phyloP scores from a whole-genome alignment of 306 rosid species.

The Calophaca sinica region DNA sequence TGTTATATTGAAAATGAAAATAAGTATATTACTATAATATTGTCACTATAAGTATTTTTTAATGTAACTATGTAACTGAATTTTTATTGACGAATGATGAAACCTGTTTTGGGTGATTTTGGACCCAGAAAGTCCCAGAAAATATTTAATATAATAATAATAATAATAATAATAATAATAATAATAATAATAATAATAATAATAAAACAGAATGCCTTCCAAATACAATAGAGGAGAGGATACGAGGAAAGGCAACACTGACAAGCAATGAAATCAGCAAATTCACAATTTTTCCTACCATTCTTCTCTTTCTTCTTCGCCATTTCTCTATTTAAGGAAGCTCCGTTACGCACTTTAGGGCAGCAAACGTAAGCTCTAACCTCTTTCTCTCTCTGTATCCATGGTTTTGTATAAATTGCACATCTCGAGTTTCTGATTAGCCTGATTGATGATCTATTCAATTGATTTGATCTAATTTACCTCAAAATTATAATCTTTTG shows the following conservation, averaged over 20 bases:
- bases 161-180: no score
- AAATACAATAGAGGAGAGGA: slow-evolving; percentile 17
- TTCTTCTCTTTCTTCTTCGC: slow-evolving; percentile 51
- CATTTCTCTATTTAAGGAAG: slow-evolving; percentile 41
- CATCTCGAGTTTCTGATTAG: not conserved
- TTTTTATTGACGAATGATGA: no score
- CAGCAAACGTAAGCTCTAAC: slow-evolving; percentile 58
- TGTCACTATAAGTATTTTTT: no score
- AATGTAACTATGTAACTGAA: no score
- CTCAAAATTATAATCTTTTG: slow-evolving; percentile 39
- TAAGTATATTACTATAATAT: no score
- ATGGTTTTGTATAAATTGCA: slow-evolving; percentile 1
- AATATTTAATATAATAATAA: no score
- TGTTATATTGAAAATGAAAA: no score
- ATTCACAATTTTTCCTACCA: slow-evolving; percentile 44
- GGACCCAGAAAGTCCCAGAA: no score
- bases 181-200: no score
- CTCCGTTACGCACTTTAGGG: slow-evolving; percentile 49
- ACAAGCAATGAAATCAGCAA: slow-evolving; percentile 54
- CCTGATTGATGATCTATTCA: slow-evolving; percentile 33
- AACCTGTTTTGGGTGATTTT: no score
- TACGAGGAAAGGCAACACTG: not conserved
- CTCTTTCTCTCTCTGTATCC: slow-evolving; percentile 20
- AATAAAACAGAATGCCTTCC: not conserved
- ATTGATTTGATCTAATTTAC: slow-evolving; percentile 33